Conservation (phyloP, 2,329 filamentous ascomycete genomes). For the Pseudogymnoascus sp. region DNA sequence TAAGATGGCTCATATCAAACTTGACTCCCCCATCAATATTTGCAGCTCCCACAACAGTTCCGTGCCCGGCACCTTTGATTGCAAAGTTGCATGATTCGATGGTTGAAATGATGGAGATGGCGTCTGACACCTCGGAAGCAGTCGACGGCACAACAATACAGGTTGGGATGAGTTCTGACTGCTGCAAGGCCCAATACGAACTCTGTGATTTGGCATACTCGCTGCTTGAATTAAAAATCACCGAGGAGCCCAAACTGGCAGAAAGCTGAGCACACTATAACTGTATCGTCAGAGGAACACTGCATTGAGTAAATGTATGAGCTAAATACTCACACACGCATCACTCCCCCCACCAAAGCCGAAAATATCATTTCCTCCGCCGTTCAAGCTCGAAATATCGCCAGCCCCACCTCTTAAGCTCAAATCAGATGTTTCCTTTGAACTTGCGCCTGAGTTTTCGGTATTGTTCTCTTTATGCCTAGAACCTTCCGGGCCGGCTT, state of each 20-base stretch:
- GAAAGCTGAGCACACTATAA: not conserved
- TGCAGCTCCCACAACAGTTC: slow-evolving; percentile 3
- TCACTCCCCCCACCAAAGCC: not conserved
- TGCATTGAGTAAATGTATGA: not conserved
- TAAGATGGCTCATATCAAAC: slow-evolving; percentile 12
- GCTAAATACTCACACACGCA: not conserved
- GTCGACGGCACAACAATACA: slow-evolving; percentile 8
- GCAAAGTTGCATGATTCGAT: slow-evolving; percentile 10
- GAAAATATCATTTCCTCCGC: not conserved
- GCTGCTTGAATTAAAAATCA: not conserved
- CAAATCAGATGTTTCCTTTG: not conserved
- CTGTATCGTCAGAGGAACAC: not conserved
- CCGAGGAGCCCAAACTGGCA: not conserved
- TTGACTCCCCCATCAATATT: slow-evolving; percentile 13
- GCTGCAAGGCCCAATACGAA: not conserved
- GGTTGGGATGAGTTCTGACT: not conserved
- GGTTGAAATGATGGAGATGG: slow-evolving; percentile 24
- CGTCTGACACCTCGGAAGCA: slow-evolving; percentile 8
- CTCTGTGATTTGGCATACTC: not conserved
- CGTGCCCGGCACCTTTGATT: slow-evolving; percentile 8
- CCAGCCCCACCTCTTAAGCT: not conserved
- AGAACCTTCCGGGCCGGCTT: not conserved
- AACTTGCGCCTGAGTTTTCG: not conserved
- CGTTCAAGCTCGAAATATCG: not conserved
- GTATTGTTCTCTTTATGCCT: not conserved